Base-by-base conservation (phyloP, 306 rosid species). In the Dryas octopetala region DNA sequence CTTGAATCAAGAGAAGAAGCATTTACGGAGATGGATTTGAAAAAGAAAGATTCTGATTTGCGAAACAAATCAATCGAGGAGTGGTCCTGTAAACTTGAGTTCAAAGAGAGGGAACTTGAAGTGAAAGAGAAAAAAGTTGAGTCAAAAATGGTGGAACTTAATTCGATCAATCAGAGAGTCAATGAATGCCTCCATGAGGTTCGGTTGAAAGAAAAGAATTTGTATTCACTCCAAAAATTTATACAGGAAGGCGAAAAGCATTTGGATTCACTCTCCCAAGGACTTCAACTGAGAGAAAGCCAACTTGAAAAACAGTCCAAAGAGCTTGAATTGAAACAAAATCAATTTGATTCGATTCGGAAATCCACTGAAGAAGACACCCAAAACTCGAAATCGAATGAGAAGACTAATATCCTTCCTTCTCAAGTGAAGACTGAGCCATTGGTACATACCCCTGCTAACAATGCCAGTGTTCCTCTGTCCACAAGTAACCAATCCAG, bases 251-350 rank as follows among this genome's bases (percentile, higher is more conserved):
- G 54, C 55, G 45, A 66, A 38, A 49, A 71, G 69, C 28, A 58
- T 17, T 49, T 82, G 26, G 62, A 62, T 62, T 50, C 53, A 7
- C 61, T 26, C 59, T 26, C 73, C 53, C 12, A 74, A 62, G 74
- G 77, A 52, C 69, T 83, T 14, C 78, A 81, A 49, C 68, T 62
- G 38, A 76, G 73, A 66, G 78, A 68, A 69, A 80, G 51, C 19
- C 74, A 66, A 58, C 23, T 68, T 16, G 79, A 79, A 66, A 64
- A 48, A 57, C 60, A 50, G 53, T 65, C 28, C 52, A 81, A 3
- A 62, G 71, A 86, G 71, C 71, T 83, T 46, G 79, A 79, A 28
- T 66, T n/a, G 6, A 70, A 46, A 26, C 79, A 68, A 67, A 78
- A 51, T 60, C 82, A 76, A 50, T 51, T 32, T 60, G 72, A 66